Percentiles rank a stretch among this genome's conserved stretches.
phyloP scores from a whole-genome alignment of 2,329 filamentous ascomycete species.

The Clarireedia homoeocarpa region DNA sequence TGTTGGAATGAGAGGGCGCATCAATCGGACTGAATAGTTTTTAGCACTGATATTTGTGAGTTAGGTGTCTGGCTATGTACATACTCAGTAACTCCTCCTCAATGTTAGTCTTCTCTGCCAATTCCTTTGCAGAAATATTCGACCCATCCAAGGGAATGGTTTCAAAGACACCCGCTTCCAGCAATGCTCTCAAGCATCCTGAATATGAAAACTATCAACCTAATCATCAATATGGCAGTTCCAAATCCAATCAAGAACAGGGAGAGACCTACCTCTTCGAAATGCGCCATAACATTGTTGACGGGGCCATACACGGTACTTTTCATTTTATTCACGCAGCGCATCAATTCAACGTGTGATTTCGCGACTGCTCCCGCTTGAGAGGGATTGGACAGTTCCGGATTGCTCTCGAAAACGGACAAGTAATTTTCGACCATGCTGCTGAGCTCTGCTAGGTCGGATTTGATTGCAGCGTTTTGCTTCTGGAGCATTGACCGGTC shows the following conservation, averaged over 20 bases:
- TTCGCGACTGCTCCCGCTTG: not conserved
- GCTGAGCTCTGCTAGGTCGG: not conserved
- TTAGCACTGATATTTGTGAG: conserved; percentile 15
- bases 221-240: too few species aligned
- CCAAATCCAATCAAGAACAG: not conserved
- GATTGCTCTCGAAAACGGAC: not conserved
- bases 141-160: conserved; percentile 16
- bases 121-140: conserved; percentile 13
- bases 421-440: not conserved
- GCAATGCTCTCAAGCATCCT: conserved; percentile 13
- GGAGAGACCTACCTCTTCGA: not conserved
- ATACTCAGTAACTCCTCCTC: conserved; percentile 14
- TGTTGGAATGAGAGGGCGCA: not conserved
- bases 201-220: conserved; percentile 2
- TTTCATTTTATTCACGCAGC: not conserved
- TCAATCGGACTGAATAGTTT: not conserved
- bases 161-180: conserved; percentile 24
- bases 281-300: not conserved
- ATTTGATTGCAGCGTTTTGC: not conserved
- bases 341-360: not conserved
- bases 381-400: not conserved
- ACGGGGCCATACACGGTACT: not conserved
- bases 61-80: not conserved
- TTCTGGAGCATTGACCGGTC: not conserved
- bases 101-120: conserved; percentile 19